A percentile compares a stretch with the other conserved stretches of the same genome.
Evolutionary conservation across 352 stramenopile species (phyloP).

Genomic region (Phytophthora agathidicida): DNA sequence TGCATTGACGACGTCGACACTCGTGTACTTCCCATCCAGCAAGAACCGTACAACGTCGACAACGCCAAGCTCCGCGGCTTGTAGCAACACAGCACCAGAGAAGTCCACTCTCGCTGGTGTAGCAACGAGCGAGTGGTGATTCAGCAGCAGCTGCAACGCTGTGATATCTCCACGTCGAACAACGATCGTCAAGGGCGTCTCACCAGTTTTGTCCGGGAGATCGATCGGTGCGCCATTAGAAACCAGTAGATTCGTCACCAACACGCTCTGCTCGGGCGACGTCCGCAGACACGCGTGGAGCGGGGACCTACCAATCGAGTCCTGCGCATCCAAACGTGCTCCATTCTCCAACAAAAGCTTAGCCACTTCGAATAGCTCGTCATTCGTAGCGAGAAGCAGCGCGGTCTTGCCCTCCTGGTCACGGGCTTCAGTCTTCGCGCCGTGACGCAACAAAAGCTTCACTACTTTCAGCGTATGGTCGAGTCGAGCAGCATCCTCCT

Average conservation of each 20-base stretch:
- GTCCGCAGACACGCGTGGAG: constrained; percentile 30
- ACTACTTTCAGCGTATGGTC: constrained; percentile 33
- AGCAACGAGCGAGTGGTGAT: constrained; percentile 33
- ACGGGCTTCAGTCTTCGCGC: constrained; percentile 27
- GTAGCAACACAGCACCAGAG: constrained; percentile 27
- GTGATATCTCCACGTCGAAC: constrained; percentile 26
- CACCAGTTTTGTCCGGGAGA: constrained; percentile 23
- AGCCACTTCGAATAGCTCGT: constrained; percentile 35
- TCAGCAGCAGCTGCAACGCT: constrained; percentile 36
- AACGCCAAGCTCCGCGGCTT: constrained; percentile 32
- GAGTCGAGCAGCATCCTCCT: constrained; percentile 36
- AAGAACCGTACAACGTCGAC: constrained; percentile 34
- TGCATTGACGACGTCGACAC: constrained; percentile 32
- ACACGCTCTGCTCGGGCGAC: constrained; percentile 26
- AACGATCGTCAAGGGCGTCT: constrained; percentile 32
- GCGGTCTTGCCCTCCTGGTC: constrained; percentile 40
- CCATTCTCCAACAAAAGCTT: constrained; percentile 36
- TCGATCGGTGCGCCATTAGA: constrained; percentile 31
- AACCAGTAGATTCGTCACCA: constrained; percentile 39
- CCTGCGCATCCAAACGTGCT: constrained; percentile 32
- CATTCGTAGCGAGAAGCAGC: constrained; percentile 39
- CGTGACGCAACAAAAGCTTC: constrained; percentile 33
- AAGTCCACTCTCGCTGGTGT: constrained; percentile 28
- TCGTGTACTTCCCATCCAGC: constrained; percentile 29
- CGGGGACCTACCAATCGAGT: constrained; percentile 25